Conservation (phyloP, 345 rosid genomes). For the Lumnitzera littorea region DNA sequence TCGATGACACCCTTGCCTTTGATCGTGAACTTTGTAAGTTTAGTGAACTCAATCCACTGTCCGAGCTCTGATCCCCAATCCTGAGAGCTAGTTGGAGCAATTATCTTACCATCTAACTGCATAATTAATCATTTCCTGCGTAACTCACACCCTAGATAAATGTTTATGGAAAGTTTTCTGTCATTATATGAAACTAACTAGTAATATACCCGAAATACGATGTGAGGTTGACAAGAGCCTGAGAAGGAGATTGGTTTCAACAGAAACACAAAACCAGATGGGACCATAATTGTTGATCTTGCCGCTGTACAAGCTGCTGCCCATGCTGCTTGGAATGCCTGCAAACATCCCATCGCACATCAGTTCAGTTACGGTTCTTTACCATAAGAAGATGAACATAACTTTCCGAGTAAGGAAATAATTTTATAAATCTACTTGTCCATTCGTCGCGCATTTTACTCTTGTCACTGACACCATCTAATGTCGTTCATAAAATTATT, state of each 20-base stretch:
- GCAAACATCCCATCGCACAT: conserved; percentile 1
- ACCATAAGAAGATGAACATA: too few relatives aligned
- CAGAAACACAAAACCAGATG: conserved; percentile 64
- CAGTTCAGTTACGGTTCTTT: too few relatives aligned
- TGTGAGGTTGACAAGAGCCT: conserved; percentile 55
- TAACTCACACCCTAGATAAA: not conserved
- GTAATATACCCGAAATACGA: conserved; percentile 55
- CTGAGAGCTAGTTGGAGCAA: conserved; percentile 57
- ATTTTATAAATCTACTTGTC: too few relatives aligned
- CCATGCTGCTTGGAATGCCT: conserved; percentile 87
- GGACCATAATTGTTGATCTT: conserved; percentile 55
- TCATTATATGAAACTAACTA: too few relatives aligned
- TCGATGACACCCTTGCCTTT: conserved; percentile 69
- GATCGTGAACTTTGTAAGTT: conserved; percentile 49
- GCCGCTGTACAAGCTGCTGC: conserved; percentile 54
- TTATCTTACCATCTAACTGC: conserved; percentile 81
- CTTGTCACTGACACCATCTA: too few relatives aligned
- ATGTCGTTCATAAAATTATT: too few relatives aligned
- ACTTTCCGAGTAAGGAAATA: too few relatives aligned
- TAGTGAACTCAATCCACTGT: conserved; percentile 75
- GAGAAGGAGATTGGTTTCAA: conserved; percentile 66
- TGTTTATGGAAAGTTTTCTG: too few relatives aligned
- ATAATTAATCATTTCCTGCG: not conserved
- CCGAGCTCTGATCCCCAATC: conserved; percentile 59
- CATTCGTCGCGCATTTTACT: too few relatives aligned